Evolutionary conservation across 306 rosid species (phyloP), one percentile per base, ranked within the genome.

Genomic region (Heteromeles arbutifolia): DNA sequence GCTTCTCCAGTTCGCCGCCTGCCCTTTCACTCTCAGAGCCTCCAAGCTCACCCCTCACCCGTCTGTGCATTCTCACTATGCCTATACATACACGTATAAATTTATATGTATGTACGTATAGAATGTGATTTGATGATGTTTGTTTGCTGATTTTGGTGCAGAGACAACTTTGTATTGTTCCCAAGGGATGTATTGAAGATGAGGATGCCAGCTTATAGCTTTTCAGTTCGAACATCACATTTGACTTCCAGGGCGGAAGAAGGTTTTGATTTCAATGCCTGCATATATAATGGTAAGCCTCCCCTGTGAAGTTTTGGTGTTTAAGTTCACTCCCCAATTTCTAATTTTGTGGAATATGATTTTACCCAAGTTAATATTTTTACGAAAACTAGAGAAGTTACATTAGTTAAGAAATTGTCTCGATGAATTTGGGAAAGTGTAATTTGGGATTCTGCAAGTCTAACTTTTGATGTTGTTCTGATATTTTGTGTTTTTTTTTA

Each of bases 201-300:
- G 67, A 96, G 98, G 62, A 88, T 94, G 90, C 98, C 98, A 1
- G 70, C 90, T 71, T 94, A 94, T 69, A 88, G 90, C 75, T 94
- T 94, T 83, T 88, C 88, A 2, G 86, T 93, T 81, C 98, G 86
- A 83, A 74, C 92, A 0, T 90, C 97, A 31, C 84, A 82, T 80
- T 74, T 94, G 77, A 79, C 89, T 1, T 85, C 91, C 65, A 86
- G 88, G 92, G 98, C 96, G 74, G 80, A 82, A 56, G 87, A 87
- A 77, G 95, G 97, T 70, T 88, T 91, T 65, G 97, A 94, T 77
- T 94, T 94, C 84, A 92, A 90, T 87, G 84, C 90, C 57, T 90
- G 96, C 80, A 81, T 94, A 41, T 87, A 92, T 58, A 86, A 92
- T 54, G 98, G 98, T 94, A 82, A 78, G 82, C 44, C 41, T 66